These are phyloP conservation scores for Ilex asprella DNA, from an alignment of 257 asterid genomes.

Conservation along the genomic window DNA sequence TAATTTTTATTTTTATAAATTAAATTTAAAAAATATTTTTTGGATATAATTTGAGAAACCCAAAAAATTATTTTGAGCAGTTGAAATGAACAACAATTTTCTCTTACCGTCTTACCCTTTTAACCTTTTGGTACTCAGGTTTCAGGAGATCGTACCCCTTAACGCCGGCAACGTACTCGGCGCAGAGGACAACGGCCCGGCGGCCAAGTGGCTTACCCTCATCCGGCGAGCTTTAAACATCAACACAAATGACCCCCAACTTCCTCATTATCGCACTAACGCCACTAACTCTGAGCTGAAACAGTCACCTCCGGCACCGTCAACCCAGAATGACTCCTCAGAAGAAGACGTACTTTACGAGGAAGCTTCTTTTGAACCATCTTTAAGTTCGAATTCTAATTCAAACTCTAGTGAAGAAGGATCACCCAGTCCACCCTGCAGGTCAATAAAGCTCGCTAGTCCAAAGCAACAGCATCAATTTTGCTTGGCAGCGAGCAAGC, in stretches of 20 bases:
- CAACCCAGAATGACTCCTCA: constrained; percentile 17
- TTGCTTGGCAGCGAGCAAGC: constrained; percentile 63
- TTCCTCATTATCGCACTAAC: neutral
- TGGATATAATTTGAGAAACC: too few relatives aligned
- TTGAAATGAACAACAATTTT: too few relatives aligned
- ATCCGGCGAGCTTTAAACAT: constrained; percentile 47
- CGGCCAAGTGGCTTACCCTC: constrained; percentile 63
- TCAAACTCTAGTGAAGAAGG: constrained; percentile 18
- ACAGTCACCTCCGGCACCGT: constrained; percentile 11
- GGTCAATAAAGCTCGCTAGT: too few relatives aligned
- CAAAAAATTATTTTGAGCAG: too few relatives aligned
- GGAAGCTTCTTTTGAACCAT: constrained; percentile 8
- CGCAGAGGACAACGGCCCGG: constrained; percentile 62
- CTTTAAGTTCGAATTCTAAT: constrained; percentile 11
- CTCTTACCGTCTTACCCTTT: too few relatives aligned
- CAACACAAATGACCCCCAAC: neutral
- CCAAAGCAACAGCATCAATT: constrained; percentile 16
- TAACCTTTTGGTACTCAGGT: constrained; percentile 28
- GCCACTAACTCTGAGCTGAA: constrained; percentile 6
- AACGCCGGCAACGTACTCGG: constrained; percentile 83
- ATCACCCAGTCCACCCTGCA: constrained; percentile 8
- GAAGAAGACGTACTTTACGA: constrained; percentile 20
- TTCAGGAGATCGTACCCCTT: constrained; percentile 85
- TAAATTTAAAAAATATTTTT: too few relatives aligned
- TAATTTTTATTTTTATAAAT: too few relatives aligned